Evolutionary conservation across 345 rosid genomes (phyloP), one percentile per base, ranked within the genome.

Genomic region (Orychophragmus violaceus): DNA sequence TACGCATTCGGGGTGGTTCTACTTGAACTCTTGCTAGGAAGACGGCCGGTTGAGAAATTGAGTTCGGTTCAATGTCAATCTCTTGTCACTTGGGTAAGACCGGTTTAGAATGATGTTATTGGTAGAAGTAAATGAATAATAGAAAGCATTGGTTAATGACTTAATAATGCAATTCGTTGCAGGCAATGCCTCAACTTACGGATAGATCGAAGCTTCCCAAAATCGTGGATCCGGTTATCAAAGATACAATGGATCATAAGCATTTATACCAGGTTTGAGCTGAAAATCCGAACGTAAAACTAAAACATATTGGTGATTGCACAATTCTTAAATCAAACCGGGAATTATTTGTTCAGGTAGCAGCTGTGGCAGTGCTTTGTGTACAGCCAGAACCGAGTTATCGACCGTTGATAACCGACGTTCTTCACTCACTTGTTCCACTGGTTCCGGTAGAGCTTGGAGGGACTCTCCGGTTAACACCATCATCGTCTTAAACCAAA

Each of bases 101-200:
- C 68, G 50, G 57, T 33, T 59, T 58, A 1, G 5, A 3, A 9
- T 8, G 6, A 16, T 13, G 36, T 13, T 37, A 30, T 41, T 6
- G 24, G 9, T 22, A 41, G 22, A 6, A 56, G 63, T 23, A 51
- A 16, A 30, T 5, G 24, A 39, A 51, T 1, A 21, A 59, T 2
- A 29, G 0, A 42, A 42, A 68, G 71, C 76, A 72, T 25, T 46
- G 59, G 18, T 49, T 10, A 23, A n/a, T 24, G 10, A 11, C 13
- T 27, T 64, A 33, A 63, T 64, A 33, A 63, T 33, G 16, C 10
- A 11, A 32, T 13, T 50, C 4, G 9, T 49, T 60, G 79, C 85
- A 93, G 98, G 98, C 98, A 71, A 86, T 93, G 97, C 97, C 98
- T 37, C 96, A 88, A 79, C 97, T 93, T 18, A 90, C 92, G 3